A percentile compares a stretch with the other conserved stretches of the same genome.
phyloP scores from a whole-genome alignment of 495 filamentous ascomycete genomes.

The Aspergillus homomorphus region DNA sequence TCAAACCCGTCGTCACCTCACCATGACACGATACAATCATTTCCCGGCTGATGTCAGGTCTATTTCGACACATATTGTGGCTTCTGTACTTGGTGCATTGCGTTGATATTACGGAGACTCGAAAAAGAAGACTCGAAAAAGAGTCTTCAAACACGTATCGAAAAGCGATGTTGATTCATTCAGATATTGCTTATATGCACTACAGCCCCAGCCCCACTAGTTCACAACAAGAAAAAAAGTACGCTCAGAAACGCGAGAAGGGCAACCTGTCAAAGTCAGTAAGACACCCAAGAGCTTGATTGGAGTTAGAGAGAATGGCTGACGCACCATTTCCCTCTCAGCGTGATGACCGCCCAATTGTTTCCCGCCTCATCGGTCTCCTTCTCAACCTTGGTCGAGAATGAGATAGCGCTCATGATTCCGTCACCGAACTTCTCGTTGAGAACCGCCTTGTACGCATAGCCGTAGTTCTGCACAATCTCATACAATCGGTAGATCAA shows the following conservation, averaged over 20 bases:
- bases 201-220: neutral
- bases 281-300: neutral
- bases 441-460: conserved; percentile 91
- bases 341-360: conserved; percentile 84
- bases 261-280: conserved; percentile 9
- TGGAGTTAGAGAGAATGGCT: neutral
- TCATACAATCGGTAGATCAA: conserved; percentile 93
- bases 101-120: neutral
- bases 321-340: conserved; percentile 86
- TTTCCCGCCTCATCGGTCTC: conserved; percentile 82
- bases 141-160: too few species aligned
- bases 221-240: neutral
- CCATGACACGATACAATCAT: neutral
- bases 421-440: conserved; percentile 99
- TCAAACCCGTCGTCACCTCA: neutral
- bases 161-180: neutral
- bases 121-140: neutral
- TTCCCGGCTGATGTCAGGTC: neutral
- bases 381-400: conserved; percentile 92
- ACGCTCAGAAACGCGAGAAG: conserved; percentile 8
- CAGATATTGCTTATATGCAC: neutral
- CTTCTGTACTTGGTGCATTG: neutral
- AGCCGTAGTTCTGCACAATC: conserved; percentile 97
- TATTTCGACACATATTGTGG: neutral
- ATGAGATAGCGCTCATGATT: conserved; percentile 96